A percentile compares a stretch with the other conserved stretches of the same genome.
phyloP scores from a whole-genome alignment of 257 asterid genomes.

The Solanum rostratum region DNA sequence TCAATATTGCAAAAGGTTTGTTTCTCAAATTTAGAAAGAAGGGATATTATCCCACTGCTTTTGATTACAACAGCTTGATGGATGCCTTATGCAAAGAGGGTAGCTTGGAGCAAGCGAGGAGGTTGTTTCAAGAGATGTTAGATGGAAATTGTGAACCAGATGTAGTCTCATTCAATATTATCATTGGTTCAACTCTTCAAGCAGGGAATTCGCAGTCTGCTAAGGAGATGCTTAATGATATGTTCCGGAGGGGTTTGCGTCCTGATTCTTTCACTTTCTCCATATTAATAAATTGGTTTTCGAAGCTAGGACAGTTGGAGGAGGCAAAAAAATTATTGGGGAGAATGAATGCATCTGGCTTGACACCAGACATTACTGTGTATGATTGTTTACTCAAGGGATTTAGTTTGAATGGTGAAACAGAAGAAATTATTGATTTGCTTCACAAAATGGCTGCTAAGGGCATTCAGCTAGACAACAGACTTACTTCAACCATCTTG shows the following conservation, averaged over 20 bases:
- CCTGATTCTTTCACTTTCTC: constrained; percentile 50
- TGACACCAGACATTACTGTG: constrained; percentile 24
- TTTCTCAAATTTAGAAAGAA: constrained; percentile 33
- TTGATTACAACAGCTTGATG: constrained; percentile 50
- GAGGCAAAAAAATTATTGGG: constrained; percentile 49
- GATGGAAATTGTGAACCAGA: constrained; percentile 31
- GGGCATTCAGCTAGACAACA: constrained; percentile 43
- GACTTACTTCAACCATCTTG: constrained; percentile 46
- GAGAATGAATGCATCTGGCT: constrained; percentile 46
- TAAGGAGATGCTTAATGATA: constrained; percentile 35
- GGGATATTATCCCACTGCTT: constrained; percentile 35
- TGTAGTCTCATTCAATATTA: constrained; percentile 47
- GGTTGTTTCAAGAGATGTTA: constrained; percentile 42
- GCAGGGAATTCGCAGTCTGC: constrained; percentile 43
- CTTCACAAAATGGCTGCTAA: constrained; percentile 43
- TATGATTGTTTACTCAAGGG: constrained; percentile 64
- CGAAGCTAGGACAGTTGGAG: constrained; percentile 41
- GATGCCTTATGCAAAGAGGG: constrained; percentile 51
- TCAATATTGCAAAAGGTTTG: constrained; percentile 61
- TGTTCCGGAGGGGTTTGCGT: constrained; percentile 35
- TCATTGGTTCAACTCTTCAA: constrained; percentile 35
- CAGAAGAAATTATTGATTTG: constrained; percentile 34
- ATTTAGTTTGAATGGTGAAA: constrained; percentile 31
- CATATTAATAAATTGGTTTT: constrained; percentile 40
- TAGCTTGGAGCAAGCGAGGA: constrained; percentile 53